Evolutionary conservation across 1,284 basidiomycete species (phyloP), one percentile per base, ranked within the genome.

Genomic region (Xerocomus minutiporus): DNA sequence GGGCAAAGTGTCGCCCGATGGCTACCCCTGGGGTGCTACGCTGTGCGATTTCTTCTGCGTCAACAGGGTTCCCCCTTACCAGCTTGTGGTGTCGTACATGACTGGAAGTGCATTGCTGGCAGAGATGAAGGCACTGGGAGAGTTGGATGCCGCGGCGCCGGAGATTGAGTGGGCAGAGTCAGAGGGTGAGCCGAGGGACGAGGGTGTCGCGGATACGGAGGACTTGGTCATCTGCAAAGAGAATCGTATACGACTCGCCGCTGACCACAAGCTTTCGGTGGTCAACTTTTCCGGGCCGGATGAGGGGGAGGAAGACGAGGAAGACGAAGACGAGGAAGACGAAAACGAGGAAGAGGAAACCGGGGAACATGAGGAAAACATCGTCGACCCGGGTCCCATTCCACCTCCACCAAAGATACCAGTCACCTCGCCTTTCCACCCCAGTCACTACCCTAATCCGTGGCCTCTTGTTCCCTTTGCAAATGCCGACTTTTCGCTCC

Each of bases 21-120:
- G 66, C 0, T 55, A 68, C n/a, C 61, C 63, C 7, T 80, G 76
- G 78, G 76, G 74, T 17, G 72, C 68, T 0, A 75, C 74, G 2
- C 57, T 77, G 1, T 73, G 69, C 46, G 77, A 80, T 51, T 72
- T 80, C 45, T 80, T 66, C 52, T 9, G n/a, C 0, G 64, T 72
- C 8, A 11, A 45, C 1, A 67, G 68, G 9, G 9, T 70, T 0
- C 68, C 71, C 0, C 8, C 13, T 6, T 7, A 6, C 13, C 4
- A 25, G 29, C 7, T 6, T 4, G 36, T 59, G 4, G 11, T 56
- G 1, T 62, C 70, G 2, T 59, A 61, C 20, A 64, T 70, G 44
- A 71, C 70, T 5, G 69, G 74, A 13, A 79, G 75, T 57, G 69
- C 65, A 50, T 48, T 77, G 11, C 53, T 62, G 4, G 60, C 57